Evolutionary conservation across 2,329 filamentous ascomycete species (phyloP).

Genomic region (Pezizomycotina sp.): DNA sequence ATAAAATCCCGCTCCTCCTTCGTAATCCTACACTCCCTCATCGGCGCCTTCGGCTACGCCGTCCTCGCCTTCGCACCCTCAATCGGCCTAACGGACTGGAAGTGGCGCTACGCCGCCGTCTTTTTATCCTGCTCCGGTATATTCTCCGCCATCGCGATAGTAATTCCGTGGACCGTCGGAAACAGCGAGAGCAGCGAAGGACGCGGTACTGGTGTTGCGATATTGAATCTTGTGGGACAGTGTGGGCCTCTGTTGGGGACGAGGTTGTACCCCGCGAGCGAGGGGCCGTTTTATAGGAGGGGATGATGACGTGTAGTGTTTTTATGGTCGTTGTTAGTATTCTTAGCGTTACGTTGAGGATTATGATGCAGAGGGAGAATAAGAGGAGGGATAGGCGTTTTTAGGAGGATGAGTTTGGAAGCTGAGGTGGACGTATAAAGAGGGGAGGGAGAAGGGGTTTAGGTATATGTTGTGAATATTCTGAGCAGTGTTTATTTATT

Average conservation of each 20-base stretch:
- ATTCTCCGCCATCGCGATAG: constrained; percentile 52
- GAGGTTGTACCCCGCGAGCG: constrained; percentile 40
- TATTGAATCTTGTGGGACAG: constrained; percentile 53
- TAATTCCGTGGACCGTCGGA: constrained; percentile 53
- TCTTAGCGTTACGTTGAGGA: constrained; percentile 39
- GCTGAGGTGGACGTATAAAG: constrained; percentile 32
- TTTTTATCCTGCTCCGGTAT: constrained; percentile 44
- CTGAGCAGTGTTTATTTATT: too few species aligned
- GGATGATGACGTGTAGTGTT: constrained; percentile 45
- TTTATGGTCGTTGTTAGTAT: constrained; percentile 47
- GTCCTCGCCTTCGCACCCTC: constrained; percentile 41
- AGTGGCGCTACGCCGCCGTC: constrained; percentile 34
- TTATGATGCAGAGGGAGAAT: constrained; percentile 40
- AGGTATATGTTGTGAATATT: constrained; percentile 37
- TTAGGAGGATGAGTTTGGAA: constrained; percentile 27
- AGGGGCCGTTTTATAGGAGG: constrained; percentile 42
- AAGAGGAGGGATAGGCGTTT: constrained; percentile 30
- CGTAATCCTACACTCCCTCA: constrained; percentile 39
- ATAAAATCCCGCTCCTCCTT: constrained; percentile 46
- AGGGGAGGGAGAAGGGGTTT: constrained; percentile 28
- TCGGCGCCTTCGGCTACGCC: constrained; percentile 47
- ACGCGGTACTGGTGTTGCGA: constrained; percentile 47
- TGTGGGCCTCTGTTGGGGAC: constrained; percentile 47
- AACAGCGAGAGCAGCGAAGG: constrained; percentile 55
- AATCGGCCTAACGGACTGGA: constrained; percentile 12